Evolutionary conservation across 2,329 filamentous ascomycete genomes (phyloP).

Genomic region (Claviceps fusiformis): DNA sequence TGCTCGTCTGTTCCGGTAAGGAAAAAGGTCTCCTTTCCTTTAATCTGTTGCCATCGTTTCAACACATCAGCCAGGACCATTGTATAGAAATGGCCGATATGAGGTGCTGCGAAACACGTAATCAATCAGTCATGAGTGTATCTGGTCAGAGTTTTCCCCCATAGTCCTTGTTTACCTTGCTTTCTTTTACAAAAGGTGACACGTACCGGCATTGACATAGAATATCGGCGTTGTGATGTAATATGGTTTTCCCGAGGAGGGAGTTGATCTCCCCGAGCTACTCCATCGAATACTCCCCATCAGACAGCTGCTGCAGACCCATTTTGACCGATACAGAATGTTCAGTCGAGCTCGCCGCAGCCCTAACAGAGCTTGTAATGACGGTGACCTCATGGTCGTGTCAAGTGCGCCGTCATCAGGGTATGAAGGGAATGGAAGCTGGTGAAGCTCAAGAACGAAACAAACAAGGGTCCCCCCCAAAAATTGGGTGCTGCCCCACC

Average conservation of each 20-base stretch:
- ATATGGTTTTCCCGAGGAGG: conserved; percentile 53
- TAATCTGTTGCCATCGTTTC: conserved; percentile 78
- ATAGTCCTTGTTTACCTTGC: too few species aligned
- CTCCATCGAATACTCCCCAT: conserved; percentile 16
- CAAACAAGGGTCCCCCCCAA: background rate
- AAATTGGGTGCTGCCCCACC: background rate
- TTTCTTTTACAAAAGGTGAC: background rate
- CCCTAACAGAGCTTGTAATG: conserved; percentile 14
- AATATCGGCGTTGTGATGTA: conserved; percentile 97
- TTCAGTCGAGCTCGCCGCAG: conserved; percentile 11
- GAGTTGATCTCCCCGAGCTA: conserved; percentile 15
- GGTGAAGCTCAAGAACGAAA: background rate
- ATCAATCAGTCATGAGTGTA: background rate
- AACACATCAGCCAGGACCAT: conserved; percentile 84
- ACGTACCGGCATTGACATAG: conserved; percentile 84
- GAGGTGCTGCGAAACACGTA: conserved; percentile 48
- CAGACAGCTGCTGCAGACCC: conserved; percentile 18
- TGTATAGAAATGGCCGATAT: conserved; percentile 88
- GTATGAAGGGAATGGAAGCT: background rate
- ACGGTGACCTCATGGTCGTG: conserved; percentile 16
- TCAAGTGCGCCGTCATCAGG: background rate
- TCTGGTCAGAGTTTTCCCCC: background rate
- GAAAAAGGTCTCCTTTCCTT: conserved; percentile 57
- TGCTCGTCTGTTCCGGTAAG: conserved; percentile 95
- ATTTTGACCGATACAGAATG: conserved; percentile 9